phyloP scores from a whole-genome alignment of 441 rosid species.

The Populus hybrid region DNA sequence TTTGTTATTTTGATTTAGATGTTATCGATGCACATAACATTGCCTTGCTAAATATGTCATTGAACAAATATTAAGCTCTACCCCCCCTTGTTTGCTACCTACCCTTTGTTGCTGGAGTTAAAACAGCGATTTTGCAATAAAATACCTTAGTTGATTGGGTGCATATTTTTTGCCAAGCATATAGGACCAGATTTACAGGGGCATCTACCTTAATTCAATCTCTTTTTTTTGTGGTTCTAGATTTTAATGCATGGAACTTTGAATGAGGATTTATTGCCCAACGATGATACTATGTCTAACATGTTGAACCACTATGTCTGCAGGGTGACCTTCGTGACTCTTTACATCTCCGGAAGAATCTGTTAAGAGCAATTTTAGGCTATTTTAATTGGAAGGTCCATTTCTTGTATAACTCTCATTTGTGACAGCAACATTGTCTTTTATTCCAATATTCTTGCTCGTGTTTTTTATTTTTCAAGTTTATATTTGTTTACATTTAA shows the following conservation, averaged over 20 bases:
- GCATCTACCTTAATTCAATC: neutral
- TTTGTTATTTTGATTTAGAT: neutral
- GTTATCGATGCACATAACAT: neutral
- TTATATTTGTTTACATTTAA: neutral
- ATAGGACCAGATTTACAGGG: neutral
- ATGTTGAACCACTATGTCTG: conserved; percentile 12
- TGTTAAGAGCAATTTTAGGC: conserved; percentile 63
- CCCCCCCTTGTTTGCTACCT: neutral
- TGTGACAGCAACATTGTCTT: neutral
- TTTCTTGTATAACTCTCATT: conserved; percentile 17
- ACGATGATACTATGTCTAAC: neutral
- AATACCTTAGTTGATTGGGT: neutral
- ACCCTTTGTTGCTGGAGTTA: neutral
- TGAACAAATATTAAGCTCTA: neutral
- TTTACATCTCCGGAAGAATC: conserved; percentile 77
- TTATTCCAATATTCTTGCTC: neutral
- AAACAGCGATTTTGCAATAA: neutral
- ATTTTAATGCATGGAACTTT: neutral
- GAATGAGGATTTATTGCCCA: neutral
- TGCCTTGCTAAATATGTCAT: neutral
- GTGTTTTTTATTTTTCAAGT: neutral
- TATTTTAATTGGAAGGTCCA: conserved; percentile 69
- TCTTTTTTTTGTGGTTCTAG: no score
- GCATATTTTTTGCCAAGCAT: neutral
- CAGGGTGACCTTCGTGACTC: conserved; percentile 85